phyloP scores from a whole-genome alignment of 2,329 filamentous ascomycete species.

The Alternaria incomplexa region DNA sequence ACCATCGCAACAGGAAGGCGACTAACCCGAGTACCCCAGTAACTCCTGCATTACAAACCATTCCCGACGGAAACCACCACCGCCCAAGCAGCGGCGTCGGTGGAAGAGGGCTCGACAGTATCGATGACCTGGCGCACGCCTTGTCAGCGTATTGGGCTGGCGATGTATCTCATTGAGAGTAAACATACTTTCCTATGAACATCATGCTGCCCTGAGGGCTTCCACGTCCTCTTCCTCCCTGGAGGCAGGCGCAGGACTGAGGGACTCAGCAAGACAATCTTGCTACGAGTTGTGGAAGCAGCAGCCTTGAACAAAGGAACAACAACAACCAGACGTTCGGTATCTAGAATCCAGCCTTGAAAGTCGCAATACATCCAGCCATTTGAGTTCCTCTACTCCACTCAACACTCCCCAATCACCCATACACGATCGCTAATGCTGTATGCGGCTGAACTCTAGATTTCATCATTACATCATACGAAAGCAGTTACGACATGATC shows the following conservation, averaged over 20 bases:
- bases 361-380: too few relatives aligned
- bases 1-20: not conserved
- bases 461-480: too few relatives aligned
- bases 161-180: not conserved
- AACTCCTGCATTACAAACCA: not conserved
- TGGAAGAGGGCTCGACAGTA: not conserved
- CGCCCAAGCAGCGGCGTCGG: not conserved
- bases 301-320: not conserved
- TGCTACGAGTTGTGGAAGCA: not conserved
- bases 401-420: slow-evolving; percentile 10
- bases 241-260: not conserved
- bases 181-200: not conserved
- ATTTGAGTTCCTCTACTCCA: not conserved
- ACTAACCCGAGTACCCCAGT: not conserved
- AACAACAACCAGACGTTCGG: not conserved
- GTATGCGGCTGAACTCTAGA: too few relatives aligned
- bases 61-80: not conserved
- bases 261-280: not conserved
- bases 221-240: not conserved
- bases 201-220: not conserved
- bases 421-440: slow-evolving; percentile 23
- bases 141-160: not conserved
- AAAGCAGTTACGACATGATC: too few relatives aligned
- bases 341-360: not conserved
- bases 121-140: not conserved